Evolutionary conservation across 192 early-diverging fungal genomes (phyloP), one percentile per base, ranked within the genome.

Genomic region (Backusella tuberculispora): DNA sequence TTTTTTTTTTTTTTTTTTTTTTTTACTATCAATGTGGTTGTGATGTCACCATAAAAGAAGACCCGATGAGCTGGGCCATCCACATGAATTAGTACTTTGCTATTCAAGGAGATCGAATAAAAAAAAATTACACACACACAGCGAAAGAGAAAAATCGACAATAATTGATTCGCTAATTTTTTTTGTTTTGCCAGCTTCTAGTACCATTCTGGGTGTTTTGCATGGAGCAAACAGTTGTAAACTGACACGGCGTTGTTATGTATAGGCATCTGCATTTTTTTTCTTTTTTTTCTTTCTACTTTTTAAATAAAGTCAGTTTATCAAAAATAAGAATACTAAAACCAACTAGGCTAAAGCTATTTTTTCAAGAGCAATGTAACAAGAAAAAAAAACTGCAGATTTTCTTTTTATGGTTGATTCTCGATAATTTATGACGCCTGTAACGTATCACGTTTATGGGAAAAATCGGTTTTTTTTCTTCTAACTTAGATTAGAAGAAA

Each of bases 361-460:
- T 34, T 34, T 34, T 34, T 34, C 29, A 50, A 46, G 26, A 60
- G 26, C 10, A 10, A 43, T 21, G 3, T 21, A 17, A 10, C 50
- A 53, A 17, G 19, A 21, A 53, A 34, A 34, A 24, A 53, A 53
- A 53, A 53, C 50, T 53, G 50, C 50, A 53, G 50, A 53, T 53
- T 53, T 53, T 53, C 50, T 21, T 53, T 53, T 53, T 53, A 53
- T 53, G 50, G 50, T 53, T 53, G 50, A 53, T 53, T 53, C 50
- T 53, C 50, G 50, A 53, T 53, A 10, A 34, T 53, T 53, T 53
- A 53, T 17, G n/a, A 53, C 21, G n/a, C 10, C 19, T 53, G 50
- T 21, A 53, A 21, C 50, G 6, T n/a, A n/a, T 19, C 6, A 53
- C 50, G n/a, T 10, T 53, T 53, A 53, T 53, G 50, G 50, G 50